Base-by-base conservation (phyloP, 2,329 filamentous ascomycete species). In the Botryotinia convoluta region DNA sequence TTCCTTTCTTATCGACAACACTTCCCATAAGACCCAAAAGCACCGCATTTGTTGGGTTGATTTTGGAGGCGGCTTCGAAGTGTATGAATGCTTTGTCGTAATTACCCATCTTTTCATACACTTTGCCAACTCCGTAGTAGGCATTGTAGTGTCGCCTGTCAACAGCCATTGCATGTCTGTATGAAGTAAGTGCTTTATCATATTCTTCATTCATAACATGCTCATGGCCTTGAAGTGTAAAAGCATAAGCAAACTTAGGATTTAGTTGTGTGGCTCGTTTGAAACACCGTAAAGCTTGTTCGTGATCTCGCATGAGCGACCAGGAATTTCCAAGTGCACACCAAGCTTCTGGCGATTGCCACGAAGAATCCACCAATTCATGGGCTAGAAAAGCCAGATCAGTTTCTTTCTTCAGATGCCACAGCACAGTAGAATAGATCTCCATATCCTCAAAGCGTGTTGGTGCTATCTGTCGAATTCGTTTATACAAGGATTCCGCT, bases 381-480 rank as follows among this genome's bases (percentile, higher is more conserved):
- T 98, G 95, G 0, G 95, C 94, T 42, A 99, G 86, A 82, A 96
- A 97, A 0, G 95, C 95, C 35, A 99, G 86, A 75, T 98, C 93
- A 0, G 94, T 93, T 80, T 98, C 95, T 76, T 93, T 91, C 82
- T 97, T 97, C 75, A 98, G 85, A 82, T 98, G 95, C 96, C 97
- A 99, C n/a, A 99, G 87, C n/a, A 97, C 92, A 0, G 96, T 99
- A 22, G 95, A 98, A 83, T 97, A 99, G 51, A 98, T 91, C 81
- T 99, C 96, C 95, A 98, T 98, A 80, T 98, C 95, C 80, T 97
- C 92, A 62, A 97, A 86, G 6, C 93, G 90, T 1, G 93, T 93
- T 1, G 95, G 95, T 20, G 93, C 91, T 77, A 96, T 86, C 45
- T 91, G 88, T 69, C 94, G 91, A 77, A 99, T 89, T 72, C 91